These are phyloP conservation scores for Phytophthora chlamydospora DNA, from an alignment of 352 stramenopile species.

Conservation along the genomic window DNA sequence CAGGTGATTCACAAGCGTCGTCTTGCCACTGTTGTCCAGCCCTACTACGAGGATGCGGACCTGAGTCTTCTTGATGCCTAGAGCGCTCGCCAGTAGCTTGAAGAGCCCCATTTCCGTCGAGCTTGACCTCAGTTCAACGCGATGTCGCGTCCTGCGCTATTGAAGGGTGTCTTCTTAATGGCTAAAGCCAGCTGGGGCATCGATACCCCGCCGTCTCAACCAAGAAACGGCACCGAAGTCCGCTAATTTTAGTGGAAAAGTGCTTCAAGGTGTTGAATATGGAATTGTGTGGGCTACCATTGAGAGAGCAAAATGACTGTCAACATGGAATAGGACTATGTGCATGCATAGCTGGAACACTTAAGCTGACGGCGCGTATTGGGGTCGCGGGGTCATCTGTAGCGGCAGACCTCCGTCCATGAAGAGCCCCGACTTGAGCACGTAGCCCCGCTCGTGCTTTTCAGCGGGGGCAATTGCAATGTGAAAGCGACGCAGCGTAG, in stretches of 20 bases:
- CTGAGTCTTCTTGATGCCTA: slow-evolving; percentile 85
- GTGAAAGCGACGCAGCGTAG: slow-evolving; percentile 49
- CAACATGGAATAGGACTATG: too few relatives aligned
- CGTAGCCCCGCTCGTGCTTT: slow-evolving; percentile 49
- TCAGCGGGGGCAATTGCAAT: slow-evolving; percentile 50
- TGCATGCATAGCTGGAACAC: too few relatives aligned
- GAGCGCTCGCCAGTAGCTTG: slow-evolving; percentile 75
- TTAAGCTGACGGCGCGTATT: slow-evolving; percentile 9
- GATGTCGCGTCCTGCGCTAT: neutral
- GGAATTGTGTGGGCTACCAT: too few relatives aligned
- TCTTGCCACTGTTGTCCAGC: slow-evolving; percentile 93
- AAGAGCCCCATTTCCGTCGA: slow-evolving; percentile 76
- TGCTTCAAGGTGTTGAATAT: too few relatives aligned
- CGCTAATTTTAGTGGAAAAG: slow-evolving; percentile 30
- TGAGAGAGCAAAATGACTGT: too few relatives aligned
- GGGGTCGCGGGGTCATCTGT: slow-evolving; percentile 36
- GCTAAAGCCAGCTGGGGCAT: slow-evolving; percentile 4
- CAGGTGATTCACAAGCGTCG: slow-evolving; percentile 92
- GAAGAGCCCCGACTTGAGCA: slow-evolving; percentile 60
- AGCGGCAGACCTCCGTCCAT: slow-evolving; percentile 61
- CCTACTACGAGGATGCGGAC: slow-evolving; percentile 90
- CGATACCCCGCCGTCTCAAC: slow-evolving; percentile 6
- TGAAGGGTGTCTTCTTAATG: slow-evolving; percentile 20
- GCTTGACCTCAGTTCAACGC: neutral
- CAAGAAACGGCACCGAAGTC: slow-evolving; percentile 25